Evolutionary conservation across 2,329 filamentous ascomycete genomes (phyloP).

Genomic region (Paecilomyces fulvus): DNA sequence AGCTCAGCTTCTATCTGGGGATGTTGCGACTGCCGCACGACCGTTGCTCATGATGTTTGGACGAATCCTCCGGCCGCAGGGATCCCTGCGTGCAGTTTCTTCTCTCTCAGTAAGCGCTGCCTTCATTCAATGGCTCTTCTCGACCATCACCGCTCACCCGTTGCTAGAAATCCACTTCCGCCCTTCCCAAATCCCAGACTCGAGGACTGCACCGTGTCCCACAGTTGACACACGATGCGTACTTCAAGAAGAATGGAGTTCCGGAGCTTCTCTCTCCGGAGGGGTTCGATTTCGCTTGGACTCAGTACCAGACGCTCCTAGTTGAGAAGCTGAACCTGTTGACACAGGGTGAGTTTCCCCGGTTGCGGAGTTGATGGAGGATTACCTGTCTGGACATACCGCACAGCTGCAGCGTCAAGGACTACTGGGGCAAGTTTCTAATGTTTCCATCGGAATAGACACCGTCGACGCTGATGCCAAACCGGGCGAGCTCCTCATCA

Average conservation of each 20-base stretch:
- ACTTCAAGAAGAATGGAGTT: constrained; percentile 48
- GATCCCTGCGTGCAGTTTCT: constrained; percentile 33
- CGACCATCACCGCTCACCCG: constrained; percentile 8
- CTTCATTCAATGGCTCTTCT: constrained; percentile 2
- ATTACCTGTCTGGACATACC: background rate
- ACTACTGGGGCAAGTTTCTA: background rate
- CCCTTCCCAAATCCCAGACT: constrained; percentile 28
- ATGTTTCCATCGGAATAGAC: constrained; percentile 36
- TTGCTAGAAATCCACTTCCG: constrained; percentile 24
- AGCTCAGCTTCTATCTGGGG: constrained; percentile 1
- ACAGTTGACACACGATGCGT: constrained; percentile 38
- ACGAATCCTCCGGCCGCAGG: constrained; percentile 36
- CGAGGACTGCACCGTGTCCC: constrained; percentile 40
- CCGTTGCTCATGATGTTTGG: constrained; percentile 31
- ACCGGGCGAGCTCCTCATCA: constrained; percentile 60
- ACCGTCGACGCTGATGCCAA: constrained; percentile 55
- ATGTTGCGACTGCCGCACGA: constrained; percentile 11
- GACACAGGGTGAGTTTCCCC: constrained; percentile 53
- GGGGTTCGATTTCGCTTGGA: constrained; percentile 71
- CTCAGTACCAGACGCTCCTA: constrained; percentile 67
- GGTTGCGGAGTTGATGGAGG: background rate
- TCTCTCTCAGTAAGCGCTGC: constrained; percentile 19
- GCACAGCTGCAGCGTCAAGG: background rate
- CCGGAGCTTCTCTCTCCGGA: constrained; percentile 61
- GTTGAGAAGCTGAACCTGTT: constrained; percentile 67